Evolutionary conservation across 1,284 basidiomycete species (phyloP).

Genomic region (Marasmius fiardii): DNA sequence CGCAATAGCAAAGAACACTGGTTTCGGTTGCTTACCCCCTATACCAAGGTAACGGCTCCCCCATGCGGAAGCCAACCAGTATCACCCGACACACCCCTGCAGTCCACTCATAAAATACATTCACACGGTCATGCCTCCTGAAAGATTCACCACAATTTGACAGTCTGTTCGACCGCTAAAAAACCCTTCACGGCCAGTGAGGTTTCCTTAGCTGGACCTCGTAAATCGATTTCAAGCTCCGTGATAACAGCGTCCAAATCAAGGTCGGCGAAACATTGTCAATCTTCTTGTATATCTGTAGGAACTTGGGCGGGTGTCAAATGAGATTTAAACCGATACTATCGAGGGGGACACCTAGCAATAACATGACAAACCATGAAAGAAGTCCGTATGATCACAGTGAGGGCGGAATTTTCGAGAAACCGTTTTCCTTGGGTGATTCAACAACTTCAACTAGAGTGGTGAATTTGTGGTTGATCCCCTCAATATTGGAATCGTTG

Average conservation of each 20-base stretch:
- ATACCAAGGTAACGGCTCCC: neutral
- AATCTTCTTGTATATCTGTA: neutral
- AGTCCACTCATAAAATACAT: neutral
- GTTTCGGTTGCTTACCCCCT: neutral
- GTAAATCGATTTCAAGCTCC: conserved; percentile 8
- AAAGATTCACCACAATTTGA: conserved; percentile 7
- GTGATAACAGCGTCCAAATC: conserved; percentile 9
- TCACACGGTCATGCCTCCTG: no score
- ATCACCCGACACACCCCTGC: neutral
- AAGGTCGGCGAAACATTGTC: conserved; percentile 7
- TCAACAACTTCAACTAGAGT: conserved; percentile 4
- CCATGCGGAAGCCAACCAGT: neutral
- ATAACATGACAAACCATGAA: neutral
- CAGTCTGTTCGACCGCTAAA: conserved; percentile 1
- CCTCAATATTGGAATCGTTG: conserved; percentile 10
- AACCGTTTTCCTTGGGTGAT: neutral
- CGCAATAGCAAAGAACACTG: neutral
- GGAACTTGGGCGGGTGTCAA: conserved; percentile 7
- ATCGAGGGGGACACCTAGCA: conserved; percentile 3
- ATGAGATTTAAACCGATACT: conserved; percentile 6
- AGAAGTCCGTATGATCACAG: neutral
- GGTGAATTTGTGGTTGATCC: conserved; percentile 6
- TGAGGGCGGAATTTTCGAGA: neutral
- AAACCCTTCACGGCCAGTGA: conserved; percentile 4
- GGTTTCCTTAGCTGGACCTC: conserved; percentile 1